phyloP scores from a whole-genome alignment of 352 stramenopile species.

The Phytopythium aichiense region DNA sequence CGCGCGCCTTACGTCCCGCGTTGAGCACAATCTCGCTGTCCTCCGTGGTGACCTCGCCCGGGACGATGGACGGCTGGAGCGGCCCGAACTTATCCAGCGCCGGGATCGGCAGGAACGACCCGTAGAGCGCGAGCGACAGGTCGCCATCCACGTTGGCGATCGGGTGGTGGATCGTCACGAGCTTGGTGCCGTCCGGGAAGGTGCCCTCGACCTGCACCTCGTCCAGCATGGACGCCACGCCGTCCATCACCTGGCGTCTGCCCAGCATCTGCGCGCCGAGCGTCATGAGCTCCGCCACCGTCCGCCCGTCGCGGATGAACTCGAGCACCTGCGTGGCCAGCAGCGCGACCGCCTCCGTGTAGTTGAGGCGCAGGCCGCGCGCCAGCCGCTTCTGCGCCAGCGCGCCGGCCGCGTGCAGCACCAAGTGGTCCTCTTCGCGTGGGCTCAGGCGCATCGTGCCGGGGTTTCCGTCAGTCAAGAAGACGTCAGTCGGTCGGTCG shows the following conservation, averaged over 20 bases:
- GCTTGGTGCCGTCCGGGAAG: slow-evolving; percentile 97
- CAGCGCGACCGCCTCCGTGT: slow-evolving; percentile 91
- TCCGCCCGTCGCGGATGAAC: slow-evolving; percentile 91
- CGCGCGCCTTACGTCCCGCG: slow-evolving; percentile 52
- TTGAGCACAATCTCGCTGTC: slow-evolving; percentile 86
- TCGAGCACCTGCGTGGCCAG: slow-evolving; percentile 94
- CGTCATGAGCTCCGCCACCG: slow-evolving; percentile 87
- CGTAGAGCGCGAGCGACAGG: slow-evolving; percentile 90
- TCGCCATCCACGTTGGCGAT: slow-evolving; percentile 90
- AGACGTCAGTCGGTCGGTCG: neutral
- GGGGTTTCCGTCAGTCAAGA: neutral
- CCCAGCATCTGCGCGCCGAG: slow-evolving; percentile 84
- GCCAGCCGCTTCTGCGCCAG: slow-evolving; percentile 95
- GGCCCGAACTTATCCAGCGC: slow-evolving; percentile 60
- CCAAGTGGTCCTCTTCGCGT: slow-evolving; percentile 68
- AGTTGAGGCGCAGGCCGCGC: slow-evolving; percentile 90
- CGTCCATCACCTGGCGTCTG: slow-evolving; percentile 88
- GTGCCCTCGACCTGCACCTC: slow-evolving; percentile 97
- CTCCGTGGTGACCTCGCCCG: slow-evolving; percentile 57
- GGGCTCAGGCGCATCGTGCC: slow-evolving; percentile 54
- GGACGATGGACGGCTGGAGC: slow-evolving; percentile 15
- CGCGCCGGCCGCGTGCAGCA: slow-evolving; percentile 82
- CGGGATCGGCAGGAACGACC: slow-evolving; percentile 92
- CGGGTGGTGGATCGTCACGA: slow-evolving; percentile 94
- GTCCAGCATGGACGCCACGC: slow-evolving; percentile 87